Percentiles rank a stretch among this genome's conserved stretches.
Conservation (phyloP, 352 stramenopile genomes). For the Globisporangium emineosum region DNA sequence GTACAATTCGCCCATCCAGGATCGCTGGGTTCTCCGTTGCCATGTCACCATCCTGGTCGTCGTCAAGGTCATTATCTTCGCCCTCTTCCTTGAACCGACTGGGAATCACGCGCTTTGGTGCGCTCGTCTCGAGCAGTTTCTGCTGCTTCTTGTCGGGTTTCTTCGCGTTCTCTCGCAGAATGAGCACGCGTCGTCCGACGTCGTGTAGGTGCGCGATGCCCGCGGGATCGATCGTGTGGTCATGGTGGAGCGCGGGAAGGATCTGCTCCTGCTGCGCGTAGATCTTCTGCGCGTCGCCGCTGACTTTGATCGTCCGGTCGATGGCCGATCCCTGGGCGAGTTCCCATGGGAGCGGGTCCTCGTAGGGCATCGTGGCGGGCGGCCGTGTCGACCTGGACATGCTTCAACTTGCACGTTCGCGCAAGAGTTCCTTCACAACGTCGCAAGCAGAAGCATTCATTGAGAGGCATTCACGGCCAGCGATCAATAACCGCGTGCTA, state of each 20-base stretch:
- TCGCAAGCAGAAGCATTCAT: too few relatives aligned
- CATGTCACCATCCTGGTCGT: slow-evolving; percentile 20
- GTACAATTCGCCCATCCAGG: slow-evolving; percentile 52
- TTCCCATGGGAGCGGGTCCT: slow-evolving; percentile 54
- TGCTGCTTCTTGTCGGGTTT: slow-evolving; percentile 27
- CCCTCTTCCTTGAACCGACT: slow-evolving; percentile 46
- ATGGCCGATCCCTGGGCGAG: slow-evolving; percentile 36
- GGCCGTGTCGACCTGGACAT: not conserved
- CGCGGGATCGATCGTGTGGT: slow-evolving; percentile 34
- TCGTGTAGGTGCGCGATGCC: slow-evolving; percentile 51
- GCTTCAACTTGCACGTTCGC: too few relatives aligned
- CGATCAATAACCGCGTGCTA: not conserved
- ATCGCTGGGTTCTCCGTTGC: slow-evolving; percentile 21
- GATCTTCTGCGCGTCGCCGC: slow-evolving; percentile 47
- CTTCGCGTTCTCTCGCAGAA: slow-evolving; percentile 49
- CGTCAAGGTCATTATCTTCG: slow-evolving; percentile 21
- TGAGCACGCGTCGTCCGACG: slow-evolving; percentile 49
- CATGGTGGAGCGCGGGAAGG: slow-evolving; percentile 51
- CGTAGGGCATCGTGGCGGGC: slow-evolving; percentile 28
- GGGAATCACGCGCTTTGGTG: slow-evolving; percentile 44
- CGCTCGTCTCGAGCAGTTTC: slow-evolving; percentile 21
- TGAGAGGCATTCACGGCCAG: too few relatives aligned
- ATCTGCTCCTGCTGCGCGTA: slow-evolving; percentile 53
- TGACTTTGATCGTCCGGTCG: slow-evolving; percentile 53
- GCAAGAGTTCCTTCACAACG: too few relatives aligned